A percentile compares a stretch with the other conserved stretches of the same genome.
These are phyloP conservation scores for Globisporangium emineosum DNA, from an alignment of 352 stramenopile species.

Conservation along the genomic window DNA sequence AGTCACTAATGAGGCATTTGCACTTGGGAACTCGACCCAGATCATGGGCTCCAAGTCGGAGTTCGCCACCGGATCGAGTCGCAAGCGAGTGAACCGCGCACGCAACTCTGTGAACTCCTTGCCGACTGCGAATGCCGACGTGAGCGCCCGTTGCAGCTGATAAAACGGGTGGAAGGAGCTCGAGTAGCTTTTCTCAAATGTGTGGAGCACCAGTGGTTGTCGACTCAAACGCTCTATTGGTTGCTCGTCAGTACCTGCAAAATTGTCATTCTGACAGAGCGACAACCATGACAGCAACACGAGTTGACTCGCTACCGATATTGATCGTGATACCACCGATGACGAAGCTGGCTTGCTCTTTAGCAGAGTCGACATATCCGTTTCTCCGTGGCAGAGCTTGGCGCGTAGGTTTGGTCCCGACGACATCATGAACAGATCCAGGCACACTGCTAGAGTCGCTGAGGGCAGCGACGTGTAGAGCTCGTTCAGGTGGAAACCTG, in stretches of 20 bases:
- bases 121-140: constrained; percentile 3
- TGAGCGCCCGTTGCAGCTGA: constrained; percentile 33
- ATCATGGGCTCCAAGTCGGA: constrained; percentile 8
- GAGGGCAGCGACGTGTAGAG: constrained; percentile 48
- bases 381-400: constrained; percentile 72
- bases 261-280: constrained; percentile 16
- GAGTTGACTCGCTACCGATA: constrained; percentile 31
- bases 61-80: constrained; percentile 14
- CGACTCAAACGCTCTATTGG: neutral
- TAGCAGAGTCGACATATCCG: constrained; percentile 36
- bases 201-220: neutral
- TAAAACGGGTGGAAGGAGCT: constrained; percentile 66
- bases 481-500: constrained; percentile 24
- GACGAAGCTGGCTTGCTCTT: too few species aligned
- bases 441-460: constrained; percentile 35
- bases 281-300: constrained; percentile 34
- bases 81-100: constrained; percentile 20
- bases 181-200: constrained; percentile 20
- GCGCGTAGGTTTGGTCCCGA: constrained; percentile 58
- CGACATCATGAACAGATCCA: constrained; percentile 82
- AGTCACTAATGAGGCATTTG: neutral
- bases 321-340: neutral
- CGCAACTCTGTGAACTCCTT: constrained; percentile 27
- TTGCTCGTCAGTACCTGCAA: neutral
- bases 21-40: constrained; percentile 22